A percentile compares a stretch with the other conserved stretches of the same genome.
phyloP scores from a whole-genome alignment of 306 rosid genomes.

The Trifolium fragiferum region DNA sequence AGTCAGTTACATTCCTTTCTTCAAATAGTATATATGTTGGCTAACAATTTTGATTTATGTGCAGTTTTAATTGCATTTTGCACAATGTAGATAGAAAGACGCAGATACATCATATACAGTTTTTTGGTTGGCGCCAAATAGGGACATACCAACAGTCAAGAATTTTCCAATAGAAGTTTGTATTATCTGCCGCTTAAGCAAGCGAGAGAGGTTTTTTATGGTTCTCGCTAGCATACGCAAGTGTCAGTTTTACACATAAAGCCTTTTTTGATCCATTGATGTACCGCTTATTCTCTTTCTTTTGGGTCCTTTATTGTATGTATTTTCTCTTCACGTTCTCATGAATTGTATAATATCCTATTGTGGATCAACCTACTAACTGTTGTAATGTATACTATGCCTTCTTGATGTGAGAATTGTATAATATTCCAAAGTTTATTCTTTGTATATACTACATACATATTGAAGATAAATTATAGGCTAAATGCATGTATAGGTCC shows the following conservation, averaged over 20 bases:
- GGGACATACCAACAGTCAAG: background rate
- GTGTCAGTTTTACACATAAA: conserved; percentile 32
- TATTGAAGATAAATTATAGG: conserved; percentile 11
- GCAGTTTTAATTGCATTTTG: conserved; percentile 75
- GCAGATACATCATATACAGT: conserved; percentile 32
- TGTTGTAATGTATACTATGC: conserved; percentile 32
- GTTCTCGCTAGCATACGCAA: conserved; percentile 35
- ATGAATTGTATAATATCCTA: conserved; percentile 34
- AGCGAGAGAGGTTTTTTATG: conserved; percentile 31
- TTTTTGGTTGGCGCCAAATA: conserved; percentile 36
- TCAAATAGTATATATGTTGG: conserved; percentile 15
- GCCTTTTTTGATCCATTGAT: conserved; percentile 18
- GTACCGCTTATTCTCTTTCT: conserved; percentile 8
- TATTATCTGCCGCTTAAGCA: conserved; percentile 34
- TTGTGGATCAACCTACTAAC: conserved; percentile 11
- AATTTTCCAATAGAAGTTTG: conserved; percentile 33
- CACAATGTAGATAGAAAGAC: conserved; percentile 59
- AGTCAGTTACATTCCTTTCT: conserved; percentile 1
- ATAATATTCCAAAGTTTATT: conserved; percentile 33
- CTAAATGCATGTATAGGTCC: too few species aligned
- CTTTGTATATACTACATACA: conserved; percentile 6
- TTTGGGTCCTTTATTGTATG: background rate
- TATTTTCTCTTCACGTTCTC: conserved; percentile 25
- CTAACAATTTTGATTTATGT: conserved; percentile 46
- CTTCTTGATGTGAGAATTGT: conserved; percentile 14